Conservation (phyloP, 139 green algal genomes). For the Tetradesmus obliquus region DNA sequence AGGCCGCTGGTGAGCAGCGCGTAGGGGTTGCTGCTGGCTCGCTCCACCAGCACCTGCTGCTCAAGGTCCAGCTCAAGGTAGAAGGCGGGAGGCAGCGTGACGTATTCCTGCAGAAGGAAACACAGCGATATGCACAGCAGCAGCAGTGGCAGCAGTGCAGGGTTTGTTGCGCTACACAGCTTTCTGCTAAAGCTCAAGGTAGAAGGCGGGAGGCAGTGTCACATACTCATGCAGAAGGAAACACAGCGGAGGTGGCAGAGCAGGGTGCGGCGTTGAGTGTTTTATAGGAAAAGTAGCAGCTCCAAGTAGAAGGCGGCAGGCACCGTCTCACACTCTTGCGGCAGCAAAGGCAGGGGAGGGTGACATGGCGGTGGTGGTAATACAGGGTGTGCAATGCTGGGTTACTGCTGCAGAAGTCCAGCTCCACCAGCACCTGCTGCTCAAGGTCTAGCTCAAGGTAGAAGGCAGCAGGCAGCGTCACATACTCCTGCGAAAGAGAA, state of each 20-base stretch:
- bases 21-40: slow-evolving; percentile 28
- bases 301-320: slow-evolving; percentile 67
- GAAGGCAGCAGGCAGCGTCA: neutral
- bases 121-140: too few species aligned
- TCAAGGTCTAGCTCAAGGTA: neutral
- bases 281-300: too few species aligned
- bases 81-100: slow-evolving; percentile 62
- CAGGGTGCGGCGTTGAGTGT: too few species aligned
- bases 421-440: too few species aligned
- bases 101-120: slow-evolving; percentile 8
- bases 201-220: slow-evolving; percentile 60
- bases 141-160: neutral
- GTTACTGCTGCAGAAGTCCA: too few species aligned
- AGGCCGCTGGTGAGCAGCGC: slow-evolving; percentile 3
- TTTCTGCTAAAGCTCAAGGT: too few species aligned
- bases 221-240: slow-evolving; percentile 35
- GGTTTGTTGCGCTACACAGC: too few species aligned
- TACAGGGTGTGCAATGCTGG: neutral
- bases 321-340: slow-evolving; percentile 45
- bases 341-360: neutral
- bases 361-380: neutral
- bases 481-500: neutral
- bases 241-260: too few species aligned
- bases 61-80: slow-evolving; percentile 70
- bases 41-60: slow-evolving; percentile 59